A percentile compares a stretch with the other conserved stretches of the same genome.
These are phyloP conservation scores for Metschnikowia kunwiensis DNA, from an alignment of 805 yeast genomes.

Conservation along the genomic window DNA sequence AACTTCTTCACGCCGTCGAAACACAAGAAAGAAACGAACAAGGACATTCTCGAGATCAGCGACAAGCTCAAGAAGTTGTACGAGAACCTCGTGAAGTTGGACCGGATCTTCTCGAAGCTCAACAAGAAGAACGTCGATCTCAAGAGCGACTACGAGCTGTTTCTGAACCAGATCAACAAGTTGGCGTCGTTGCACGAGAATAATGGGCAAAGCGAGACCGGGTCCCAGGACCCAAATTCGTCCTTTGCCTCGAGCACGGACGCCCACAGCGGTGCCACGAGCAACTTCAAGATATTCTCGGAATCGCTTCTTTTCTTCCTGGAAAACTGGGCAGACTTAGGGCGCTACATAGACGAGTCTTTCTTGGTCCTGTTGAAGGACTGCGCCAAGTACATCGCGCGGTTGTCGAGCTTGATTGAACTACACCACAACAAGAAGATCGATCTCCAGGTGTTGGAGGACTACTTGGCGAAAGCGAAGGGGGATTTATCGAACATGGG, in stretches of 20 bases:
- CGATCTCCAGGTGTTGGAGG: conserved; percentile 82
- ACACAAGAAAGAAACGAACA: conserved; percentile 72
- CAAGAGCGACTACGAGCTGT: conserved; percentile 66
- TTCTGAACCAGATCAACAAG: conserved; percentile 66
- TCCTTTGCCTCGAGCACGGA: conserved; percentile 11
- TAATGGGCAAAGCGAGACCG: not conserved
- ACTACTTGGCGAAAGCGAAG: conserved; percentile 69
- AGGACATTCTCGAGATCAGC: conserved; percentile 56
- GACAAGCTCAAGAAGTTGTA: conserved; percentile 82
- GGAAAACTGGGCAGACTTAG: conserved; percentile 41
- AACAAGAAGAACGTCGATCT: conserved; percentile 71
- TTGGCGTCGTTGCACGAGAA: conserved; percentile 55
- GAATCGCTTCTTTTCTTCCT: conserved; percentile 35
- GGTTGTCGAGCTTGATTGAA: conserved; percentile 58
- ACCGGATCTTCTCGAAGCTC: conserved; percentile 70
- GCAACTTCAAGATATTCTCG: conserved; percentile 37
- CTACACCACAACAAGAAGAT: conserved; percentile 87
- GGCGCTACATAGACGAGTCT: conserved; percentile 64
- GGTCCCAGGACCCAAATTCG: conserved; percentile 31
- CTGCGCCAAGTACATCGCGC: conserved; percentile 65
- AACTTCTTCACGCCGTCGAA: conserved; percentile 80
- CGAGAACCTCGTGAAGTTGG: conserved; percentile 76
- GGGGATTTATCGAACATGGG: conserved; percentile 52
- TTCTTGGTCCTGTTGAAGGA: conserved; percentile 82
- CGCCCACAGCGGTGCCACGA: conserved; percentile 17